Base-by-base conservation (phyloP, 495 filamentous ascomycete genomes). In the Penicillium maclennaniae region DNA sequence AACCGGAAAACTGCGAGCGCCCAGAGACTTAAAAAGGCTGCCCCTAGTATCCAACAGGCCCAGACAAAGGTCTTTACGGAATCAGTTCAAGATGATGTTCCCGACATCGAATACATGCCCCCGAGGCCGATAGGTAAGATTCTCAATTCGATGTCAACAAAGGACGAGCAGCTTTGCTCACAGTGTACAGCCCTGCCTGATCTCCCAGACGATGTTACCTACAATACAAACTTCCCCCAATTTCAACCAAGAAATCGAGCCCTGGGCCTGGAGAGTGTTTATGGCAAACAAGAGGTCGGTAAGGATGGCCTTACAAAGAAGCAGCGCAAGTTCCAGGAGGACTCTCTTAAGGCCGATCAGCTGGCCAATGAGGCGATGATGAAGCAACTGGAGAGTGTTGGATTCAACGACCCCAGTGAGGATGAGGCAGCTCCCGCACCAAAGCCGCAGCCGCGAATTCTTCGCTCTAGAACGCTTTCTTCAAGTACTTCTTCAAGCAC, bases 61-160 rank as follows among this genome's bases (percentile, higher is more conserved):
- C 65, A 69, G 42, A 51, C 66, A 19, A 65, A 73, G 43, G 60
- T 67, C 5, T 60, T 65, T 8, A 54, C 58, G 0, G 64, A 67
- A 46, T 44, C 61, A 6, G 47, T 49, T 4, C 60, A 84, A 21
- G 87, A 91, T 55, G 85, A 89, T 51, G 75, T 85, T 31, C 81
- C 78, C 19, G 86, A 88, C 39, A 83, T 88, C 56, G 87, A 90
- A 71, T 88, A 90, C 65, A 87, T 87, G 80, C 83, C 87, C 12
- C 85, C 84, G 6, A 80, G 72, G 59, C 68, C 81, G n/a, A 77
- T 69, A 65, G 79, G 81, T 84, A 66, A 45, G 64, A 20, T 23
- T n/a, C 26, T 12, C 43, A 31, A 40, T 47, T 21, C 2, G 14
- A 16, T 36, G 38, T 34, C 4, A 49, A 3, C 8, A 10, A 48